Evolutionary conservation across 2,329 filamentous ascomycete species (phyloP), one percentile per base, ranked within the genome.

Genomic region (Monosporascus sp.): DNA sequence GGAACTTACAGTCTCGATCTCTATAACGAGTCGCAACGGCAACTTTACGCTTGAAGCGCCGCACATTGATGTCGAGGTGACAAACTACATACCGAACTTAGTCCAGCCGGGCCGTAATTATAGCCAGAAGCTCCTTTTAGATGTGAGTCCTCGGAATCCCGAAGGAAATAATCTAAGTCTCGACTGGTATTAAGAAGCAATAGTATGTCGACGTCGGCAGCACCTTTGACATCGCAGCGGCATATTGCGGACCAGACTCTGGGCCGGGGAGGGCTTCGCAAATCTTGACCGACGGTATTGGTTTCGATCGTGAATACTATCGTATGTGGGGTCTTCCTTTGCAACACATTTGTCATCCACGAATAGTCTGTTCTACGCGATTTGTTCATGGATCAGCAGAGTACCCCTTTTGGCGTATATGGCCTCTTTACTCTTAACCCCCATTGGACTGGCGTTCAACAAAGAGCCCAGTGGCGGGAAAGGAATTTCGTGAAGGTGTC

Each of bases 231-330:
- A 78, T 87, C 41, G 78, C 75, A 3, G 77, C 81, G 0, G 81
- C 80, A n/a, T 84, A 84, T 69, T 87, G 84, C 65, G 68, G 74
- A 43, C 84, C 84, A 0, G 74, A 79, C 53, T 62, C 59, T 8
- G 74, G 70, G n/a, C 67, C 74, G 20, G 63, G 72, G 46, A 43
- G 61, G 63, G 66, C 58, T 8, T 50, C 76, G 2, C 78, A 81
- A 58, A 54, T 82, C 17, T 61, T 82, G 20, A 76, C 74, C 1
- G 77, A 81, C 59, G 78, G 79, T 17, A 75, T 80, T 58, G 77
- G 76, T 3, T 80, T 80, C 19, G 19, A 24, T 20, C 19, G 40
- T 11, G 3, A 2, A 2, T 16, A 22, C 40, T 43, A 3, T 11
- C 27, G 9, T 31, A 11, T 2, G 27, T 5, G 6, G 27, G 27